Conservation (phyloP, 2,329 filamentous ascomycete genomes). For the Scedosporium dehoogii region DNA sequence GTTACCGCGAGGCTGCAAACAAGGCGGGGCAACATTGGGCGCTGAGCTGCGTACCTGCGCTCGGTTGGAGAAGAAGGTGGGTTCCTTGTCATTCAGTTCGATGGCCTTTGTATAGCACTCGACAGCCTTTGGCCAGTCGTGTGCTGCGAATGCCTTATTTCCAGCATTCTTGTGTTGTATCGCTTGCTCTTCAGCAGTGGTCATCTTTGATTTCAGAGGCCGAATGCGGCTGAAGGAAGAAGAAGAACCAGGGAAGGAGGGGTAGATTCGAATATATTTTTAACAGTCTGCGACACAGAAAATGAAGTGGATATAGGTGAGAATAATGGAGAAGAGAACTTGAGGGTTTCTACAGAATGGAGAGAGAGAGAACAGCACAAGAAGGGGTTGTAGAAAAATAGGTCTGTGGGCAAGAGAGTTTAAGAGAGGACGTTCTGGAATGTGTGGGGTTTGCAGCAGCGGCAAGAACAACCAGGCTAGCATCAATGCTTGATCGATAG, state of each 20-base stretch:
- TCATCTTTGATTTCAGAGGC: conserved; percentile 21
- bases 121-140: conserved; percentile 77
- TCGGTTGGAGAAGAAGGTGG: conserved; percentile 87
- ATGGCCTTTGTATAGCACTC: conserved; percentile 85
- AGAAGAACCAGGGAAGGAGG: background rate
- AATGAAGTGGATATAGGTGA: background rate
- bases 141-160: conserved; percentile 81
- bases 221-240: background rate
- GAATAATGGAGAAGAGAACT: background rate
- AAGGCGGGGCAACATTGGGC: conserved; percentile 10
- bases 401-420: background rate
- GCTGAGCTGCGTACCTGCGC: conserved; percentile 58
- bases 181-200: conserved; percentile 52
- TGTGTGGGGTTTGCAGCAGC: background rate
- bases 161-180: conserved; percentile 83
- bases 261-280: background rate
- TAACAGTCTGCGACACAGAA: background rate
- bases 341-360: background rate
- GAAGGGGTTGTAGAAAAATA: conserved; percentile 7
- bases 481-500: background rate
- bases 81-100: conserved; percentile 68
- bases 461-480: background rate
- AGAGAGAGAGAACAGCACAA: conserved; percentile 8
- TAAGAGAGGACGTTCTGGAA: background rate
- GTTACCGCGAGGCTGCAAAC: conserved; percentile 4